These are phyloP conservation scores for Hanseniaspora guilliermondii DNA, from an alignment of 805 yeast species.

Conservation along the genomic window DNA sequence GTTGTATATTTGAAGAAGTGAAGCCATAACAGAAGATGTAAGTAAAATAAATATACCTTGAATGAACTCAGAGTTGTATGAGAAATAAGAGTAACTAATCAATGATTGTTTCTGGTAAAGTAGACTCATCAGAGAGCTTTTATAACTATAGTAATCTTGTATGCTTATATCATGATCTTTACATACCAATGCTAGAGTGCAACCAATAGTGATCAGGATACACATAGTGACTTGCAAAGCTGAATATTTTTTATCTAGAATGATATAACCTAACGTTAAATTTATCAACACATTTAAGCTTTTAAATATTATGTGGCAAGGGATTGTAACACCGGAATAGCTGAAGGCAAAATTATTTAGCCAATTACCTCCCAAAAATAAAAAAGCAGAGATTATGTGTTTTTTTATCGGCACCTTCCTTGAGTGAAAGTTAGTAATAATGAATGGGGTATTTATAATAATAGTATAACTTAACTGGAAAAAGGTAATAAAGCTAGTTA, in stretches of 20 bases:
- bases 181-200: conserved; percentile 32
- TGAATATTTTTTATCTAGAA: conserved; percentile 37
- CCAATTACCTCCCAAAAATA: conserved; percentile 41
- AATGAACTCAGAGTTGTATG: not conserved
- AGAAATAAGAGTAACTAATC: not conserved
- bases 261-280: conserved; percentile 41
- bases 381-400: conserved; percentile 36
- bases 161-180: conserved; percentile 23
- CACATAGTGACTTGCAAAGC: conserved; percentile 39
- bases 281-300: conserved; percentile 54
- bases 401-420: conserved; percentile 30
- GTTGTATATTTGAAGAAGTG: conserved; percentile 46
- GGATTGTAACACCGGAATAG: conserved; percentile 43
- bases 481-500: conserved; percentile 47
- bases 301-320: conserved; percentile 53
- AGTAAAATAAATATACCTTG: conserved; percentile 33
- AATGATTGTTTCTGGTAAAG: not conserved
- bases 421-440: not conserved
- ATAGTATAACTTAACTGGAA: conserved; percentile 45
- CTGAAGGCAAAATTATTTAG: conserved; percentile 48
- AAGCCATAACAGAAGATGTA: conserved; percentile 39
- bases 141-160: conserved; percentile 2
- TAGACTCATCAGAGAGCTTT: conserved; percentile 14
- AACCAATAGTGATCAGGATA: conserved; percentile 42
- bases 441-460: conserved; percentile 22